Evolutionary conservation across 805 yeast species (phyloP).

Genomic region (Brettanomyces bruxellensis): DNA sequence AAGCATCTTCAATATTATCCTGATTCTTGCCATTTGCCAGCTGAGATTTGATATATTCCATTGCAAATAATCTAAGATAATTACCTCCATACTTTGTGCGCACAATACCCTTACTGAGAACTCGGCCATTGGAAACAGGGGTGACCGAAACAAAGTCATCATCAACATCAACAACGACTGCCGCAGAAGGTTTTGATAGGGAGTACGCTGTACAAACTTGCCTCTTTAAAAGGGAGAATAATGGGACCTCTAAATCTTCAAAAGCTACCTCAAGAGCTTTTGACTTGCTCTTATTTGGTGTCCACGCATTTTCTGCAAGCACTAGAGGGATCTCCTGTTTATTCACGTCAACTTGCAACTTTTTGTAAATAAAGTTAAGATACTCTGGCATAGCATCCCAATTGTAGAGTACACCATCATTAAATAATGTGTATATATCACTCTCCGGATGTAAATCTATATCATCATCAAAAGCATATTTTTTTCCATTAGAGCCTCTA

Average conservation of each 20-base stretch:
- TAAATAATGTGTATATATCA: constrained; percentile 51
- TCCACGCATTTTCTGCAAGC: constrained; percentile 55
- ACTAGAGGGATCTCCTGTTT: constrained; percentile 54
- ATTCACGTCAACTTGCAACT: constrained; percentile 38
- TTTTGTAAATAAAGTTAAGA: constrained; percentile 58
- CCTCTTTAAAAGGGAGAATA: constrained; percentile 63
- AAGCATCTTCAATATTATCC: constrained; percentile 19
- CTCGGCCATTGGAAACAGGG: constrained; percentile 68
- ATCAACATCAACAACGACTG: constrained; percentile 77
- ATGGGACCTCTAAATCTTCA: constrained; percentile 65
- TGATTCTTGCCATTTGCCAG: constrained; percentile 19
- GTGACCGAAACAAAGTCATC: constrained; percentile 61
- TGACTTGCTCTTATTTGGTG: constrained; percentile 45
- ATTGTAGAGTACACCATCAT: constrained; percentile 59
- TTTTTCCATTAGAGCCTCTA: constrained; percentile 5
- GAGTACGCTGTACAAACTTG: constrained; percentile 75
- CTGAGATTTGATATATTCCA: constrained; percentile 34
- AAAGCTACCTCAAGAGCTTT: constrained; percentile 65
- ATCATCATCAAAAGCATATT: constrained; percentile 28
- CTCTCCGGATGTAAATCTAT: constrained; percentile 35
- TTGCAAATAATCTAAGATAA: constrained; percentile 59
- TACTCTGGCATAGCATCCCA: constrained; percentile 61
- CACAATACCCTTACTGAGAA: constrained; percentile 54
- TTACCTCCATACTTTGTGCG: constrained; percentile 80
- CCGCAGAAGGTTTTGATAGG: constrained; percentile 62